Percentiles rank a stretch among this genome's conserved stretches.
These are phyloP conservation scores for Tulasnella sp. DNA, from an alignment of 768 basidiomycete genomes.

Conservation along the genomic window DNA sequence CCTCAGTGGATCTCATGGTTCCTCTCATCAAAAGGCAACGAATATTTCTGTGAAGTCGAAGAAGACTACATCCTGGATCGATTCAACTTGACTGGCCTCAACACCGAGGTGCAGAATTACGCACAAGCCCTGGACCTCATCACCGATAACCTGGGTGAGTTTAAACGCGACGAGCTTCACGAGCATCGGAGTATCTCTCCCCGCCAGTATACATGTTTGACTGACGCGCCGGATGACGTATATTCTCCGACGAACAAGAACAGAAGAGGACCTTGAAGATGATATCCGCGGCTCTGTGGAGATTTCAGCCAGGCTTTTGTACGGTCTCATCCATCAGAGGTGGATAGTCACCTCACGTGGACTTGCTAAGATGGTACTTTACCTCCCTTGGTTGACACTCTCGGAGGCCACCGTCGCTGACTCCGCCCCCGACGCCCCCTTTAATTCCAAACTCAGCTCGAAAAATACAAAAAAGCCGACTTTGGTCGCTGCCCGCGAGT, in stretches of 20 bases:
- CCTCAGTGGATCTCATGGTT: conserved; percentile 97
- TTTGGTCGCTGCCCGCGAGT: conserved; percentile 99
- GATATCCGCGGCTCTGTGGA: conserved; percentile 90
- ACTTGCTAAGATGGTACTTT: conserved; percentile 86
- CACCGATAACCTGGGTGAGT: conserved; percentile 89
- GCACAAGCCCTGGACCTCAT: conserved; percentile 92
- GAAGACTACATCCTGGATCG: conserved; percentile 98
- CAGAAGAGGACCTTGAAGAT: conserved; percentile 94
- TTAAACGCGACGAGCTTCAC: not conserved
- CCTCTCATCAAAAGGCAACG: conserved; percentile 94
- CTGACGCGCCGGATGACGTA: not conserved
- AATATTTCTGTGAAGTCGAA: conserved; percentile 99
- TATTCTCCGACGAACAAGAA: conserved; percentile 20
- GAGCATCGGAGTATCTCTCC: not conserved
- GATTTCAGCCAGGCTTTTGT: conserved; percentile 88
- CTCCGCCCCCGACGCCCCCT: conserved; percentile 11
- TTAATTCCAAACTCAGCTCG: conserved; percentile 51
- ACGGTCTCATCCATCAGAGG: conserved; percentile 94
- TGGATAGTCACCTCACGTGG: conserved; percentile 97
- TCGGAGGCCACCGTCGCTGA: conserved; percentile 52
- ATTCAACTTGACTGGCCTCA: conserved; percentile 96
- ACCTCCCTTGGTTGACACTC: too few species aligned
- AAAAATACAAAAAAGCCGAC: conserved; percentile 98
- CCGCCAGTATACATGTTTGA: not conserved
- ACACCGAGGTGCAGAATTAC: conserved; percentile 95